Base-by-base conservation (phyloP, 2,329 filamentous ascomycete species). In the Apiospora pterosperma region DNA sequence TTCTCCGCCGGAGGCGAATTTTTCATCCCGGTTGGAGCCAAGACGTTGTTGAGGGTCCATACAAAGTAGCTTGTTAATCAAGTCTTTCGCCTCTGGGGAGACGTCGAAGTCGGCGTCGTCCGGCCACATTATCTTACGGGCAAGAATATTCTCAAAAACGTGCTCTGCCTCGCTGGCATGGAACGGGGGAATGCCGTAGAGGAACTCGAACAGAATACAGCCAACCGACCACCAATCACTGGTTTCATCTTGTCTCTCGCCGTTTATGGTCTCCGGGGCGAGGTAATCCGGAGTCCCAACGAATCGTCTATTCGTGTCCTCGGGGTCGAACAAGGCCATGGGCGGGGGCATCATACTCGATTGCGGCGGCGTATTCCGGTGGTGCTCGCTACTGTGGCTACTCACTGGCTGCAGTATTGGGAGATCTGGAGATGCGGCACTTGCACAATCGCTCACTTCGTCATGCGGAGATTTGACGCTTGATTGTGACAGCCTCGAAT, bases 221-320 rank as follows among this genome's bases (percentile, higher is more conserved):
- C 96, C 96, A n/a, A 99, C 85, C 25, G 96, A 98, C 96, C 96
- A 99, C 96, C 96, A 99, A 88, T 99, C 96, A 75, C 96, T 98
- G 70, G 95, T 96, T 77, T 98, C 95, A 73, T 99, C 96, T 77
- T 99, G 96, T 1, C 95, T 93, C 69, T 93, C 89, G 61, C 96
- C 96, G 69, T 93, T 94, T 74, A 99, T 97, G 0, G 96, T 99
- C 76, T 99, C 96, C 0, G 96, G 96, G 0, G 96, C 96, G 16
- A 99, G 85, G 75, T 99, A 99, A 76, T 99, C 96, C 0, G 96
- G 96, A 0, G 96, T 99, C 36, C 96, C 96, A 10, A 99, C 96
- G 72, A 99, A 99, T 42, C 93, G 90, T 63, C 96, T 88, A 74
- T 92, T 95, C 66, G 89, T 96, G 73, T 99, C 96, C 74, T 97